A percentile compares a stretch with the other conserved stretches of the same genome.
Evolutionary conservation across 2,329 filamentous ascomycete genomes (phyloP).

Genomic region (Aureobasidium sp.): DNA sequence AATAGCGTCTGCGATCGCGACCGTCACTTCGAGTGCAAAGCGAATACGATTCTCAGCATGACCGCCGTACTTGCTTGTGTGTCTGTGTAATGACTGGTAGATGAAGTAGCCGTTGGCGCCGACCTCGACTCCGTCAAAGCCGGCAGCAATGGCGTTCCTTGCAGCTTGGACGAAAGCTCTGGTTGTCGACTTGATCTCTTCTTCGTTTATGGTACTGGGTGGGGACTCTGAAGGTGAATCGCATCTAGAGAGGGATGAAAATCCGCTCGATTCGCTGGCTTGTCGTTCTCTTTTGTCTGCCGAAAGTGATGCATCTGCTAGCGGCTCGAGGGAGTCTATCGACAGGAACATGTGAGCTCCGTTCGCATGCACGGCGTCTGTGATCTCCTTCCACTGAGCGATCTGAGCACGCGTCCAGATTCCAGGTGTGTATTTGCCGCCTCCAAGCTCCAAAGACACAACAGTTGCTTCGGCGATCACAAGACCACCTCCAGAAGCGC

Average conservation of each 20-base stretch:
- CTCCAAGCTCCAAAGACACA: conserved; percentile 38
- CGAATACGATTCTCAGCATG: conserved; percentile 41
- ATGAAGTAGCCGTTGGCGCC: conserved; percentile 48
- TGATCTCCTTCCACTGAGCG: conserved; percentile 51
- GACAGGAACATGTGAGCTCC: conserved; percentile 54
- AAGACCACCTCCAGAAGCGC: conserved; percentile 41
- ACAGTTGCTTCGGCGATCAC: conserved; percentile 51
- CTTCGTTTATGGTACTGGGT: conserved; percentile 26
- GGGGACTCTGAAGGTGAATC: conserved; percentile 18
- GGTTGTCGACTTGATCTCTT: conserved; percentile 30
- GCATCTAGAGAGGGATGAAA: background rate
- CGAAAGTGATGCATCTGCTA: conserved; percentile 33
- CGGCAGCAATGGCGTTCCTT: conserved; percentile 39
- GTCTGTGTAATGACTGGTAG: conserved; percentile 54
- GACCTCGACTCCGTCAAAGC: conserved; percentile 54
- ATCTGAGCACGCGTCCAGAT: conserved; percentile 51
- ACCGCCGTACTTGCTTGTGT: conserved; percentile 42
- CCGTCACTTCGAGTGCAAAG: conserved; percentile 46
- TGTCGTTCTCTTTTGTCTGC: conserved; percentile 21
- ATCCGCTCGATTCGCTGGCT: conserved; percentile 20
- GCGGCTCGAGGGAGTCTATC: conserved; percentile 53
- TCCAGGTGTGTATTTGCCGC: conserved; percentile 46
- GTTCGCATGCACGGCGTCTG: conserved; percentile 54
- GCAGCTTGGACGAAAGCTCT: conserved; percentile 34
- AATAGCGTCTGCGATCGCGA: conserved; percentile 41